Base-by-base conservation (phyloP, 768 basidiomycete species). In the Boletales sp. region DNA sequence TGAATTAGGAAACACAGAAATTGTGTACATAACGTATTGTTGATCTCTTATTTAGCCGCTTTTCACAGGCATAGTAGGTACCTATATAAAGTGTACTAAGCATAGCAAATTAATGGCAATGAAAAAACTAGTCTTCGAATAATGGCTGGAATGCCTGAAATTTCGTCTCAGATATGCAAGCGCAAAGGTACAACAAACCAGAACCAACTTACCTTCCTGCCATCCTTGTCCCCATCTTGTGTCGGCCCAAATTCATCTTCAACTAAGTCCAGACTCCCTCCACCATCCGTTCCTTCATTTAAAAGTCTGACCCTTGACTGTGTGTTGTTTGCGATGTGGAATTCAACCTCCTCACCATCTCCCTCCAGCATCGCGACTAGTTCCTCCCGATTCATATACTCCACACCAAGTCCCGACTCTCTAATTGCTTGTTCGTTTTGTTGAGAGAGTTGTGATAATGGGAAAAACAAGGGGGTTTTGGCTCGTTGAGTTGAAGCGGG, bases 391-490 rank as follows among this genome's bases (percentile, higher is more conserved):
- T 74, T 71, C 86, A 90, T 87, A 52, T 74, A 61, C 58, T 87
- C 86, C 19, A 84, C 72, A 3, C 83, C 86, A 27, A 90, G 68
- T 5, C 87, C 87, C 2, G 83, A 81, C 24, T 73, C 74, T 34
- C 74, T 74, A 40, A 89, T 72, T 6, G 74, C 72, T 44, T 74
- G 78, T 55, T 75, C 71, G 34, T 81, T 77, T 29, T 73, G 75
- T 27, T 71, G 72, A 4, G 86, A 84, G 34, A 85, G 72, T 60
- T 84, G 84, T n/a, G 83, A 81, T 71, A 48, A 73, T 58, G 63
- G 83, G 71, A 60, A 81, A 62, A 48, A 80, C 72, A 65, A 56
- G 10, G 67, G 68, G 2, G 62, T 55, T 39, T 53, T 41, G 36
- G 51, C 38, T 27, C 52, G 53, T 35, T 43, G 55, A 17, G 42